Evolutionary conservation across 768 basidiomycete genomes (phyloP).

Genomic region (Tulasnella sp.): DNA sequence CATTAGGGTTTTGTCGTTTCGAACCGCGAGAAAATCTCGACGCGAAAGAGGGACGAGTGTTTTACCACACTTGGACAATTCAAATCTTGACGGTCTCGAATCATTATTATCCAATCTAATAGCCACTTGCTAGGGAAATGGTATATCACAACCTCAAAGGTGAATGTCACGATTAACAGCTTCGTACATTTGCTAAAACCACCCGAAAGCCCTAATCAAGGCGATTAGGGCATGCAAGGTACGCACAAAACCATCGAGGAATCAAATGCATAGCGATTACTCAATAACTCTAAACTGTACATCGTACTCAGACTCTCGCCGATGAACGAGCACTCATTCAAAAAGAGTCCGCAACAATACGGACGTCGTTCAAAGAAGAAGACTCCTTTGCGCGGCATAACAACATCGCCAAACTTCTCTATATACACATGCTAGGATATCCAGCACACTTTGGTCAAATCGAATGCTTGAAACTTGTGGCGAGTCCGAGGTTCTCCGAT

Average conservation of each 20-base stretch:
- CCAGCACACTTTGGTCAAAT: constrained; percentile 99
- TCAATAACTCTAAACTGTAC: constrained; percentile 22
- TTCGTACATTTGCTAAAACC: not conserved
- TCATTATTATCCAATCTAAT: too few species aligned
- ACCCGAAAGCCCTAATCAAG: constrained; percentile 75
- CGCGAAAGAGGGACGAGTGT: too few species aligned
- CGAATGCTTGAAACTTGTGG: constrained; percentile 88
- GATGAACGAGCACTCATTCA: constrained; percentile 96
- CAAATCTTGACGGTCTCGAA: too few species aligned
- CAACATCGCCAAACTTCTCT: constrained; percentile 94
- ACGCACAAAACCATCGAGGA: constrained; percentile 17
- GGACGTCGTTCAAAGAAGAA: constrained; percentile 94
- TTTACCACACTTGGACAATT: too few species aligned
- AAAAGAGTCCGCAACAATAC: constrained; percentile 93
- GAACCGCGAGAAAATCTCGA: too few species aligned
- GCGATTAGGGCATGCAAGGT: constrained; percentile 97
- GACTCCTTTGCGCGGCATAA: constrained; percentile 91
- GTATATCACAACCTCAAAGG: constrained; percentile 75
- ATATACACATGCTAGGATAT: constrained; percentile 98
- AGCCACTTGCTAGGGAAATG: too few species aligned
- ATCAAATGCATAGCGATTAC: constrained; percentile 6
- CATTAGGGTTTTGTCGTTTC: too few species aligned
- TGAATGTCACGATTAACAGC: constrained; percentile 25
- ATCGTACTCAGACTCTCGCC: constrained; percentile 98
- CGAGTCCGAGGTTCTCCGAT: constrained; percentile 89